These are phyloP conservation scores for Cocos nucifera DNA, from an alignment of 176 grass and related monocot species.

Conservation along the genomic window DNA sequence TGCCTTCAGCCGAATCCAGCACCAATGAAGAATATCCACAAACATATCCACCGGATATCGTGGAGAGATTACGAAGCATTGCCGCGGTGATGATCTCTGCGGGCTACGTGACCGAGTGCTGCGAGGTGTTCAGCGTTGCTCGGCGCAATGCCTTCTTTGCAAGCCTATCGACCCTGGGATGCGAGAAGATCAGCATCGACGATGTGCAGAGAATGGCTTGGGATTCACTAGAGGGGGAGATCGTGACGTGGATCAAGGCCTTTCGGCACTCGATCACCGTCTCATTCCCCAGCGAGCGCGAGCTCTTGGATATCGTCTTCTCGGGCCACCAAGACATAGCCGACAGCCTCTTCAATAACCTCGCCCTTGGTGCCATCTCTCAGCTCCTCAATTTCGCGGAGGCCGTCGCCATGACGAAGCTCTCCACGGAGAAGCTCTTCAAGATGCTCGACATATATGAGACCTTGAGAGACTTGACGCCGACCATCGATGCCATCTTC, in stretches of 20 bases:
- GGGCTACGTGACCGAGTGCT: constrained; percentile 75
- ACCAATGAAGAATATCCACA: neutral
- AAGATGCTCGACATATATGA: constrained; percentile 4
- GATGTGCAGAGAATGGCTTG: constrained; percentile 79
- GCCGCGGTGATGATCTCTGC: constrained; percentile 39
- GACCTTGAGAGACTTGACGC: neutral
- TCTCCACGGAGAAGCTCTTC: constrained; percentile 4
- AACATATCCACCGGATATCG: constrained; percentile 33
- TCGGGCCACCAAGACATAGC: too few relatives aligned
- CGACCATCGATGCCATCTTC: too few relatives aligned
- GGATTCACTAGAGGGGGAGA: constrained; percentile 62
- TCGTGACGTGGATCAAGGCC: constrained; percentile 59
- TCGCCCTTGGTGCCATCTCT: too few relatives aligned
- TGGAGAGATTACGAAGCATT: constrained; percentile 47
- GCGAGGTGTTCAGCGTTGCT: constrained; percentile 54
- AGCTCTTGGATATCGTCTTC: too few relatives aligned
- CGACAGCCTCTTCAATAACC: too few relatives aligned
- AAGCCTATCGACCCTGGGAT: constrained; percentile 47
- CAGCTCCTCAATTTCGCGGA: neutral
- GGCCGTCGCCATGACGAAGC: neutral
- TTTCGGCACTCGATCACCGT: too few relatives aligned
- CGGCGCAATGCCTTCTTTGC: constrained; percentile 61
- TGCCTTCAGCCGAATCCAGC: constrained; percentile 6
- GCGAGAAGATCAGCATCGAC: constrained; percentile 72
- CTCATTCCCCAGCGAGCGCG: too few relatives aligned